Percentiles rank a stretch among this genome's conserved stretches.
Evolutionary conservation across 2,329 filamentous ascomycete species (phyloP).

Genomic region (Pseudogymnoascus sp.): DNA sequence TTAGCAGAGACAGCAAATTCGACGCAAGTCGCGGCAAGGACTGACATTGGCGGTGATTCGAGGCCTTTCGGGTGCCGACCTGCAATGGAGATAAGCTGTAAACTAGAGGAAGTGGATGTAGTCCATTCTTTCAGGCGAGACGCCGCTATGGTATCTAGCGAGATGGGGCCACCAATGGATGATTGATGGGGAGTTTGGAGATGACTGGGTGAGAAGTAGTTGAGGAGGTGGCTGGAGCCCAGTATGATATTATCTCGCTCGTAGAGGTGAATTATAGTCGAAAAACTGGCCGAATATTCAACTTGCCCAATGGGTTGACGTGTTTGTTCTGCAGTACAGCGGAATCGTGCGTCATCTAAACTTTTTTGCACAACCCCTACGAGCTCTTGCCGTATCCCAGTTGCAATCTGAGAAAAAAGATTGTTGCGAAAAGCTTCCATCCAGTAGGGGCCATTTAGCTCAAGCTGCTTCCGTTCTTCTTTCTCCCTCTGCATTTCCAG

Average conservation of each 20-base stretch:
- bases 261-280: not conserved
- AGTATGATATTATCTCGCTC: constrained; percentile 6
- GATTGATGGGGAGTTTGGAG: not conserved
- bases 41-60: constrained; percentile 9
- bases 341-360: not conserved
- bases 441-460: not conserved
- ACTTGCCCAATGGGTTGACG: not conserved
- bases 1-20: not conserved
- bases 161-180: not conserved
- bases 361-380: not conserved
- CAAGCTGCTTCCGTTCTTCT: not conserved
- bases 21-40: constrained; percentile 10
- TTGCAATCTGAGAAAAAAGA: not conserved
- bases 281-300: not conserved
- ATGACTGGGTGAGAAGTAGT: not conserved
- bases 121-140: constrained; percentile 10
- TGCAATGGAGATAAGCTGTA: constrained; percentile 1
- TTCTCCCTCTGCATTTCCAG: not conserved
- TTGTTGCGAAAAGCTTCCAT: not conserved
- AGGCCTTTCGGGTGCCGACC: not conserved
- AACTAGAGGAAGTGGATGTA: not conserved
- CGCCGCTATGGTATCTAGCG: not conserved
- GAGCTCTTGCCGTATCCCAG: not conserved
- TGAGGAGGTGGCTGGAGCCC: constrained; percentile 1
- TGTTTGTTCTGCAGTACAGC: not conserved